phyloP scores from a whole-genome alignment of 202 grass and related monocot species.

The Panicum hallii region DNA sequence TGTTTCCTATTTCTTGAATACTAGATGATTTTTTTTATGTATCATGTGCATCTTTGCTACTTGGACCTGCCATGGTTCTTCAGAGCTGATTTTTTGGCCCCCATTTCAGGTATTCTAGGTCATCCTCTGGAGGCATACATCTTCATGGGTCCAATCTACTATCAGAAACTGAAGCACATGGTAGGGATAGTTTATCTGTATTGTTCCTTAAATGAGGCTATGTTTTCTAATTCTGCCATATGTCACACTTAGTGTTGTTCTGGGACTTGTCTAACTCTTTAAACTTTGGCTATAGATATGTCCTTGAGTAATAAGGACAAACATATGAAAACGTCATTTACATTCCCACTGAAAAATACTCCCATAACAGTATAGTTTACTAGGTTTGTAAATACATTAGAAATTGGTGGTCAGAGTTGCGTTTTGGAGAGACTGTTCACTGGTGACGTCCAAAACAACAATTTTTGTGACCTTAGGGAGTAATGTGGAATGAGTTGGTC shows the following conservation, averaged over 20 bases:
- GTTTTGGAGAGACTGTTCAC: background rate
- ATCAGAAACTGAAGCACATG: slow-evolving; percentile 99
- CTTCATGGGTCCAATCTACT: slow-evolving; percentile 99
- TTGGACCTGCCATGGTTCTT: slow-evolving; percentile 1
- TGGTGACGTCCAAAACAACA: background rate
- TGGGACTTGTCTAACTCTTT: background rate
- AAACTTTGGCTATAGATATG: background rate
- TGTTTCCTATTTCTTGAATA: slow-evolving; percentile 14
- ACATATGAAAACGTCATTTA: background rate
- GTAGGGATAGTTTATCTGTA: slow-evolving; percentile 48
- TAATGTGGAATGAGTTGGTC: background rate
- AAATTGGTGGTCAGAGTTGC: background rate
- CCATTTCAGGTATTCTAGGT: slow-evolving; percentile 81
- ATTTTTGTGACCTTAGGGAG: background rate
- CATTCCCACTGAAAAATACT: background rate
- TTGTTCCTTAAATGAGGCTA: slow-evolving; percentile 32
- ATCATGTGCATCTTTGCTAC: background rate
- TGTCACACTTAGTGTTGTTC: background rate
- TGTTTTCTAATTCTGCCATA: slow-evolving; percentile 10
- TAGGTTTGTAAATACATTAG: slow-evolving; percentile 1
- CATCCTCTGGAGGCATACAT: slow-evolving; percentile 91
- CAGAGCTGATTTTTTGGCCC: slow-evolving; percentile 8
- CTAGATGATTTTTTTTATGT: background rate
- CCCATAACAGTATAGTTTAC: background rate
- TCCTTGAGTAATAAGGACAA: background rate